phyloP scores from a whole-genome alignment of 2,329 filamentous ascomycete genomes.

The Acrodontium crateriforme region DNA sequence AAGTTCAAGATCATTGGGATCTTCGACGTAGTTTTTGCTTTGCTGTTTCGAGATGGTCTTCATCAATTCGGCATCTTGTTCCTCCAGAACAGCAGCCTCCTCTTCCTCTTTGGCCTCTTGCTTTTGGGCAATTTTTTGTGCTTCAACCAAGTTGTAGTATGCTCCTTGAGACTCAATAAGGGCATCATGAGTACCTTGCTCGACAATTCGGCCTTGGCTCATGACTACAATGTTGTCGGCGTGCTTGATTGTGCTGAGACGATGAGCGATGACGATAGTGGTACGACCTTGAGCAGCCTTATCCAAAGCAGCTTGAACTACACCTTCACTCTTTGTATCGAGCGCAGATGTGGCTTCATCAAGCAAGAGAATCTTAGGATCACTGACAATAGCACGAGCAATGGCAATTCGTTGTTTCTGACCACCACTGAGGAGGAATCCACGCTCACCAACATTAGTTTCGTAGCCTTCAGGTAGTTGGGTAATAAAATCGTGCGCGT shows the following conservation, averaged over 20 bases:
- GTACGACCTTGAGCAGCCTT: slow-evolving; percentile 74
- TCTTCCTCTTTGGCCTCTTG: slow-evolving; percentile 39
- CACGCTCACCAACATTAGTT: slow-evolving; percentile 89
- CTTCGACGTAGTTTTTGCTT: slow-evolving; percentile 26
- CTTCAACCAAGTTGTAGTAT: slow-evolving; percentile 75
- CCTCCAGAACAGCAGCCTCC: slow-evolving; percentile 15
- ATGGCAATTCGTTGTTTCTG: slow-evolving; percentile 97
- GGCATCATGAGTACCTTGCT: slow-evolving; percentile 78
- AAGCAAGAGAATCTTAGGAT: slow-evolving; percentile 81
- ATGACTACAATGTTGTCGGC: slow-evolving; percentile 96
- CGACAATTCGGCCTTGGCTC: slow-evolving; percentile 69
- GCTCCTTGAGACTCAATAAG: slow-evolving; percentile 57
- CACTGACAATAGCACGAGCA: slow-evolving; percentile 75
- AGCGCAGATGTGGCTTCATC: slow-evolving; percentile 91
- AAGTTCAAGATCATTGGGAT: slow-evolving; percentile 51
- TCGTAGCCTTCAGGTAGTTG: slow-evolving; percentile 76
- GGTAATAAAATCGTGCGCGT: slow-evolving; percentile 84
- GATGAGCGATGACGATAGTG: slow-evolving; percentile 91
- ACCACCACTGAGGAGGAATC: slow-evolving; percentile 82
- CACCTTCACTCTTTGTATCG: slow-evolving; percentile 86
- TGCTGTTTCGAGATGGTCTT: slow-evolving; percentile 18
- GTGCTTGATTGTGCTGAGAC: slow-evolving; percentile 83
- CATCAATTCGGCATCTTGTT: slow-evolving; percentile 15
- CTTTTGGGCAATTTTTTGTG: slow-evolving; percentile 62
- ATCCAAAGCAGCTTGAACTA: slow-evolving; percentile 86